Conservation (phyloP, 108 stramenopile species). For the Schizochytrium sp. region DNA sequence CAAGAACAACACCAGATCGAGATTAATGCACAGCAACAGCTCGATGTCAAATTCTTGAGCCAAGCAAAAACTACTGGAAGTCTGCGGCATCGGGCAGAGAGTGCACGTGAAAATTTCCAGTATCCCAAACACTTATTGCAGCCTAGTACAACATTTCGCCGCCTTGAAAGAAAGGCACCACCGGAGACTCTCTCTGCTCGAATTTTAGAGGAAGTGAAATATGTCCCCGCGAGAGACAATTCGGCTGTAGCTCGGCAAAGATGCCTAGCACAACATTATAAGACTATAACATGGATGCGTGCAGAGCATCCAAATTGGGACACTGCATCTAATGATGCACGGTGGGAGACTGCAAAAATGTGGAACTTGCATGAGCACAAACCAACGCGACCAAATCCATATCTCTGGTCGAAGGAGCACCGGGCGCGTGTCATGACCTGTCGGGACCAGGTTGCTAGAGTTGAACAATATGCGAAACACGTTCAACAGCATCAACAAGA, state of each 20-base stretch:
- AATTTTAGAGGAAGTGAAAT: neutral
- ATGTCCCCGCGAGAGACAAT: neutral
- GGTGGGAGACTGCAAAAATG: neutral
- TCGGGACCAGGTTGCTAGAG: neutral
- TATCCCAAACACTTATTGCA: too few species aligned
- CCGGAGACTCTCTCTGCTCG: neutral
- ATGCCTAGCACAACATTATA: neutral
- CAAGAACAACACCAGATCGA: too few species aligned
- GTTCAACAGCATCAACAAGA: neutral
- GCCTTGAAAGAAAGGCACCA: too few species aligned
- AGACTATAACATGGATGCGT: conserved; percentile 12
- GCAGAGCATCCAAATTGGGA: conserved; percentile 6
- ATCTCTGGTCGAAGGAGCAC: neutral
- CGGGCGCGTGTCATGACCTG: neutral
- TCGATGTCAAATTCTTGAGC: too few species aligned
- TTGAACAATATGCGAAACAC: neutral
- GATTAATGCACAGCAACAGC: too few species aligned
- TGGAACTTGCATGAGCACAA: neutral
- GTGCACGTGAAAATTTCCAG: too few species aligned
- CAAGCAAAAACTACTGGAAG: too few species aligned
- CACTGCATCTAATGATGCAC: neutral
- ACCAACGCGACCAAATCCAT: neutral
- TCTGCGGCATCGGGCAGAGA: too few species aligned
- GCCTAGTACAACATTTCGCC: too few species aligned
- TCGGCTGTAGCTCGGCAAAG: neutral